Conservation (phyloP, 257 asterid genomes). For the Anisodus tanguticus region DNA sequence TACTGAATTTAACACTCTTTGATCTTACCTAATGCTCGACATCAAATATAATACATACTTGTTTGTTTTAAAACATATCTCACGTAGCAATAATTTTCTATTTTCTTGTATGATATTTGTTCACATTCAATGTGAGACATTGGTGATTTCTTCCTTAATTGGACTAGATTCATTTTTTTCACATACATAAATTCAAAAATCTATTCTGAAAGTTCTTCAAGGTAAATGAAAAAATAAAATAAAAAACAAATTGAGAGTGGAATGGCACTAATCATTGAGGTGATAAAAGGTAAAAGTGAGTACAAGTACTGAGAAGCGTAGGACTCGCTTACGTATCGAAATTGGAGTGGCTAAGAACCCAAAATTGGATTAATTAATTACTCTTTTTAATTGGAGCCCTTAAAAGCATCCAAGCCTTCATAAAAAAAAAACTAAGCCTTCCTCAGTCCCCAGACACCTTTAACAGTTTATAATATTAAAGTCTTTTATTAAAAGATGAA, state of each 20-base stretch:
- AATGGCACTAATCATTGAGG: constrained; percentile 51
- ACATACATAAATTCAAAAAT: too few relatives aligned
- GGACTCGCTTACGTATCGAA: background rate
- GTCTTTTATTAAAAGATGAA: background rate
- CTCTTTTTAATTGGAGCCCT: background rate
- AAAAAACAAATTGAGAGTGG: constrained; percentile 22
- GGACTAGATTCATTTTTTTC: too few relatives aligned
- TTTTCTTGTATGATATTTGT: too few relatives aligned
- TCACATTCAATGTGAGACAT: background rate
- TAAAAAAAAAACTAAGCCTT: background rate
- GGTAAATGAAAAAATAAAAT: background rate
- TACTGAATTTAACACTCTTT: too few relatives aligned
- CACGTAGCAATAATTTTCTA: too few relatives aligned
- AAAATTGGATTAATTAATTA: constrained; percentile 6
- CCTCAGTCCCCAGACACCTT: background rate
- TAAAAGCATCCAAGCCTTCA: background rate
- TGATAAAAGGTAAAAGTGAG: background rate
- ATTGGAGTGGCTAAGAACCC: background rate
- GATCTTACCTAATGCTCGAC: too few relatives aligned
- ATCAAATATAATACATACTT: too few relatives aligned
- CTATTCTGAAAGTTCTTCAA: background rate
- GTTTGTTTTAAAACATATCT: too few relatives aligned
- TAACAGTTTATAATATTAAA: background rate
- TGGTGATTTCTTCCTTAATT: too few relatives aligned
- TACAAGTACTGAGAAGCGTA: background rate